Evolutionary conservation across 768 basidiomycete genomes (phyloP), one percentile per base, ranked within the genome.

Genomic region (Trametes meyenii): DNA sequence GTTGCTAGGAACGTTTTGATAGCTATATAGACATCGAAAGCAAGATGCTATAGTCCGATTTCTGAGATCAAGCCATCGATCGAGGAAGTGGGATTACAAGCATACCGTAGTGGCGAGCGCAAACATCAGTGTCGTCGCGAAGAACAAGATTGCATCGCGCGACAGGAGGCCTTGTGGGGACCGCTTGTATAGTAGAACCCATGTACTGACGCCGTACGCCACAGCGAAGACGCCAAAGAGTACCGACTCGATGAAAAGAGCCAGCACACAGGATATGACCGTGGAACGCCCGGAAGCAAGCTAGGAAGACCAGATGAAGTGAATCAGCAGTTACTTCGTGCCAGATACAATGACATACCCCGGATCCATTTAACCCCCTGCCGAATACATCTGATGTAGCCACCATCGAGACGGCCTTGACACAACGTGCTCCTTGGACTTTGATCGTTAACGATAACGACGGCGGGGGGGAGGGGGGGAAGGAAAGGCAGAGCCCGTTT

Each of bases 171-270:
- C 49, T 21, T 50, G 56, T 29, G 56, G 48, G 11, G 39, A 42
- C 40, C 48, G 56, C 24, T 58, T 58, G 40, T 58, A 58, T n/a
- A 61, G 53, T 19, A 61, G 29, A 42, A 55, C 50, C 60, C 60
- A 61, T 39, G 53, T 43, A 42, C 60, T 55, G 45, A 55, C 33
- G 13, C 39, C 53, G 29, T 50, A 61, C 14, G 52, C 46, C 21
- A 61, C 53, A 5, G 53, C 21, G 51, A 61, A 61, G 39, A 40
- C 60, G 35, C 60, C 60, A 26, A 19, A 61, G 12, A 61, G 40
- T 14, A 61, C 52, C 14, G 52, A 55, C 53, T 54, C 60, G 38
- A 61, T 49, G 40, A 61, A 48, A 14, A 55, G 52, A 2, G 60
- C 52, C 12, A 61, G 16, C 8, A 61, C 24, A 26, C 52, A 54